Base-by-base conservation (phyloP, 768 basidiomycete species). In the Podaxis carcinomalis region DNA sequence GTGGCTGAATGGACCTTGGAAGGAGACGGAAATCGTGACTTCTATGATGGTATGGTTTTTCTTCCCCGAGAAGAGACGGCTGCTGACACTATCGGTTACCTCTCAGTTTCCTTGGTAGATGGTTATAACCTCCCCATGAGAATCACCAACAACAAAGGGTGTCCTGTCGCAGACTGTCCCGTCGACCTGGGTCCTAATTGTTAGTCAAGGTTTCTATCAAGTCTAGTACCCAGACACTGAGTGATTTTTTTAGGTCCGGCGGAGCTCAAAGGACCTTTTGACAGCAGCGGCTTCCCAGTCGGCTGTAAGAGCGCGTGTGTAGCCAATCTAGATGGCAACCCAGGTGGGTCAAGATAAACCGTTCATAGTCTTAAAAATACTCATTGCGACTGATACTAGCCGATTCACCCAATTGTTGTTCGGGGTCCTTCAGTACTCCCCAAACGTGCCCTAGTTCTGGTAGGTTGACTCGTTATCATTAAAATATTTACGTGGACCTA, bases 1-100 rank as follows among this genome's bases (percentile, higher is more conserved):
- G 73, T 90, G 39, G 89, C 88, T 1, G 87, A 90, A 65, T 89
- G 82, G 74, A 88, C 85, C n/a, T 71, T 89, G 7, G 65, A 75
- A 64, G 77, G 68, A 1, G 67, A 70, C 46, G 77, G 74, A 11
- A 77, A 74, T 51, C 25, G 44, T 1, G 88, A 89, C 63, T 85
- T 74, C 62, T 89, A 87, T 56, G 87, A 88, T 68, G 82, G 86
- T 86, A 55, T 13, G 73, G 14, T 25, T n/a, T 14, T 51, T 28
- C 13, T 21, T 10, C 9, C 23, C 28, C 40, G n/a, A n/a, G 9
- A 35, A 25, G 36, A 28, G 23, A n/a, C 32, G 3, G 19, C 35
- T n/a, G 51, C 19, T 16, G 35, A 56, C 39, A 53, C 39, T 19
- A 44, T n/a, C 1, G 6, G 25, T 63, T 25, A 9, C 25, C 57